Conservation (phyloP, 2,329 filamentous ascomycete species). For the Pezicula neosporulosa region DNA sequence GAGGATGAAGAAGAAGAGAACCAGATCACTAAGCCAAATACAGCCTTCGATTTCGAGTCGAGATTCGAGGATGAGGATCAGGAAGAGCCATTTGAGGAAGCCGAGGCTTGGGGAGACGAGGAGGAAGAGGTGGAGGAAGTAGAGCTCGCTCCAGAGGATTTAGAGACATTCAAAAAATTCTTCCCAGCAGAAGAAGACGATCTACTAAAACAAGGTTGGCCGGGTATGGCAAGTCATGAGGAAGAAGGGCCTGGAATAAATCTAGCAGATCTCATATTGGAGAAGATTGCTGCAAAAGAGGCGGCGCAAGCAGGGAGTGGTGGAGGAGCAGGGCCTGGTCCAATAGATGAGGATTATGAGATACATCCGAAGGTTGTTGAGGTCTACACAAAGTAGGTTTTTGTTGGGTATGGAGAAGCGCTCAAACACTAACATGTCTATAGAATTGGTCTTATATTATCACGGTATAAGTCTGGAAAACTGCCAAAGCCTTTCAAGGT, state of each 20-base stretch:
- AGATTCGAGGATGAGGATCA: slow-evolving; percentile 59
- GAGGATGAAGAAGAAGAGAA: slow-evolving; percentile 64
- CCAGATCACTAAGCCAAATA: slow-evolving; percentile 42
- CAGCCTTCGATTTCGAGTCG: slow-evolving; percentile 77
- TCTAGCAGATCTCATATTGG: slow-evolving; percentile 86
- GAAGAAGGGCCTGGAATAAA: slow-evolving; percentile 62
- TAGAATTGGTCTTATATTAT: slow-evolving; percentile 82
- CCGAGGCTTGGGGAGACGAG: slow-evolving; percentile 73
- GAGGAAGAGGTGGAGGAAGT: slow-evolving; percentile 68
- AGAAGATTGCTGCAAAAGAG: slow-evolving; percentile 92
- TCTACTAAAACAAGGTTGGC: slow-evolving; percentile 26
- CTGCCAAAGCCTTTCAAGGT: slow-evolving; percentile 98
- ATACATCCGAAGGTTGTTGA: slow-evolving; percentile 89
- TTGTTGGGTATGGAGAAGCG: background rate
- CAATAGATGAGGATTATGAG: slow-evolving; percentile 74
- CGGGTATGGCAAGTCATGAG: slow-evolving; percentile 34
- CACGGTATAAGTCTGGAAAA: slow-evolving; percentile 92
- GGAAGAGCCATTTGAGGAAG: slow-evolving; percentile 48
- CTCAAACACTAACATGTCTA: slow-evolving; percentile 7
- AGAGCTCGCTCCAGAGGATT: slow-evolving; percentile 84
- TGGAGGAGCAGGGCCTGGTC: slow-evolving; percentile 29
- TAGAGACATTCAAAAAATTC: slow-evolving; percentile 89
- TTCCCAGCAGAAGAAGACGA: slow-evolving; percentile 63
- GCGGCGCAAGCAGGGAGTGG: slow-evolving; percentile 51
- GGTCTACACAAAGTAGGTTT: slow-evolving; percentile 77